These are phyloP conservation scores for Mycena polygramma DNA, from an alignment of 768 basidiomycete genomes.

Conservation along the genomic window DNA sequence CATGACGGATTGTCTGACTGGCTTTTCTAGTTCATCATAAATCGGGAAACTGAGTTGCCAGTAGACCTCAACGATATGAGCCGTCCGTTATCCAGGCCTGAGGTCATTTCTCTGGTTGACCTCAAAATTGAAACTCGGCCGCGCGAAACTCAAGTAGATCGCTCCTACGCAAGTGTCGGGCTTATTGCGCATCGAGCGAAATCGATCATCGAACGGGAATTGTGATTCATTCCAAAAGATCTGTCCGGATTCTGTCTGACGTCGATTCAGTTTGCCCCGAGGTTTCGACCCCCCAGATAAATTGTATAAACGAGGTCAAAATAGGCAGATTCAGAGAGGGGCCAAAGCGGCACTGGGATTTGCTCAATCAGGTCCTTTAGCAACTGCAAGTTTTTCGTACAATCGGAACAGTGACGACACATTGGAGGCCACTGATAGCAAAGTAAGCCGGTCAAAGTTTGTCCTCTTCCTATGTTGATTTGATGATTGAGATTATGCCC, in stretches of 20 bases:
- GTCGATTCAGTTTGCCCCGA: neutral
- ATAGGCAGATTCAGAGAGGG: too few relatives aligned
- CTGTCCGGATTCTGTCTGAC: neutral
- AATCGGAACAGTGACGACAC: neutral
- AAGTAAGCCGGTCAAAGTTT: neutral
- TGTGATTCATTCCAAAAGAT: neutral
- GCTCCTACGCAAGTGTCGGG: neutral
- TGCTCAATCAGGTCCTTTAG: neutral
- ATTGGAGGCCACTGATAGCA: slow-evolving; percentile 12
- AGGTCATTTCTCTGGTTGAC: slow-evolving; percentile 14
- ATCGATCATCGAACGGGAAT: slow-evolving; percentile 9
- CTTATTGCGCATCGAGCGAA: slow-evolving; percentile 12
- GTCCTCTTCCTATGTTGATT: neutral
- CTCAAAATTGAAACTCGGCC: neutral
- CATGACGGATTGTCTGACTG: too few relatives aligned
- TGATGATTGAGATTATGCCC: slow-evolving; percentile 13
- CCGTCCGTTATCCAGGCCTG: slow-evolving; percentile 8
- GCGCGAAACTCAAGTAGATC: too few relatives aligned
- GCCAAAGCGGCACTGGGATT: too few relatives aligned
- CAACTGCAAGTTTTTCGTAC: slow-evolving; percentile 7
- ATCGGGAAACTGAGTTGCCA: neutral
- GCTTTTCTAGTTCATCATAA: neutral
- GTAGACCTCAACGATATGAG: neutral
- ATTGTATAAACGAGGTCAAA: neutral
- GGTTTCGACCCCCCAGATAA: slow-evolving; percentile 11